Evolutionary conservation across 106 monocot species (phyloP), one percentile per base, ranked within the genome.

Genomic region (Posidonia australis): DNA sequence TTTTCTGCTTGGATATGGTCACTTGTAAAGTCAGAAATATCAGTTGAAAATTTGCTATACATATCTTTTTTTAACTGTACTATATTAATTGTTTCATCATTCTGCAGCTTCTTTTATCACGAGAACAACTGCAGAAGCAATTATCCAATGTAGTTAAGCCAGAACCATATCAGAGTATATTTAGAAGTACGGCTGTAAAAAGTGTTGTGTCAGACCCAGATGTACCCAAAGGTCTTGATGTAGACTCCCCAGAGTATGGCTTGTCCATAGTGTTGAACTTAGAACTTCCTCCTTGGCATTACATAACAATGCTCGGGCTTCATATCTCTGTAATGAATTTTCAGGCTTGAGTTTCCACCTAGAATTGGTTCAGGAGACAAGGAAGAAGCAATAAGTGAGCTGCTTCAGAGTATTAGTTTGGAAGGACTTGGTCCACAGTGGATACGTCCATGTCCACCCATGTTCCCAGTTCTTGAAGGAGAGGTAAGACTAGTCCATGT

Each of bases 371-470:
- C 77, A 65, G 93, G 81, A 51, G 78, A 85, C 54, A 90, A 74
- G 63, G 87, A 82, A 32, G 43, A 68, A 17, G 62, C 78, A 62
- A 44, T 98, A 56, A 67, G 73, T 41, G 77, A 59, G 51, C 70
- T 87, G 61, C 72, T 98, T 32, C 76, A 87, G 70, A 80, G 84
- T 44, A 26, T 63, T 5, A 74, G 86, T 16, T 46, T 75, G 14
- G 72, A 98, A 55, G 86, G 90, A 48, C 51, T 98, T 44, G 63
- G 56, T 51, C 96, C 96, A 17, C 90, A 87, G 47, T 98, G 96
- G 96, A 82, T 87, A 49, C 81, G 87, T 27, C 96, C 96, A 41
- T 42, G 53, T 62, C 90, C 96, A 63, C 90, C 96, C 53, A 84
- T 65, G 70, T 82, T 98, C 21, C 84, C 87, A 44, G 62, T 87